Base-by-base conservation (phyloP, 257 asterid genomes). In the Lithospermum erythrorhizon region DNA sequence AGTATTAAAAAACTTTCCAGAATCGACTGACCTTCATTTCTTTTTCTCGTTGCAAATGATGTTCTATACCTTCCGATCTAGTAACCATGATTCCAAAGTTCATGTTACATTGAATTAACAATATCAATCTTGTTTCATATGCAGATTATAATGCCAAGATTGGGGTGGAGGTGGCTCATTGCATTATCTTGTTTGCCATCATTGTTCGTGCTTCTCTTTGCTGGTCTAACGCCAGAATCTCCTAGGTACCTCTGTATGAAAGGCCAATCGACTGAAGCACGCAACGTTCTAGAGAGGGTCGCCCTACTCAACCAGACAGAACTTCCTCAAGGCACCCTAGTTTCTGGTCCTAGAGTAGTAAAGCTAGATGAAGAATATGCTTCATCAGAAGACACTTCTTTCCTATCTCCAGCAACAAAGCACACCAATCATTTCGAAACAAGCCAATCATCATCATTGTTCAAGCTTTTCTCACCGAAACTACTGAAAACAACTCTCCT, bases 121-220 rank as follows among this genome's bases (percentile, higher is more conserved):
- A 6, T 21, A 16, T 23, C 4, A n/a, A 18, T 8, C 3, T 47
- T 56, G 60, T 2, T 56, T 10, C 18, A 22, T 9, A 17, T 65
- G 65, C 70, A 76, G 81, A 65, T 69, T 69, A 47, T 72, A 48
- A 68, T 72, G 78, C 81, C 81, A n/a, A 65, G 69, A 66, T 58
- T 76, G 51, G 81, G 78, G 17, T 76, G 76, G 81, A 76, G 81
- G 45, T 72, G 78, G 78, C 70, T 76, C 21, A 73, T 76, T 49
- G 76, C 56, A 24, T 10, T 72, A 29, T 72, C 81, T 21, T 59
- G 73, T 13, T 0, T 66, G 30, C 81, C 81, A 66, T 51, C 78
- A 49, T 41, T 76, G 5, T 16, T 60, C 20, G 75, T 59, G 49
- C 64, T 76, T 17, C 25, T 65, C 58, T 17, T 72, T 45, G 70